These are phyloP conservation scores for Eudorina sp. DNA, from an alignment of 139 green algal species.

Conservation along the genomic window DNA sequence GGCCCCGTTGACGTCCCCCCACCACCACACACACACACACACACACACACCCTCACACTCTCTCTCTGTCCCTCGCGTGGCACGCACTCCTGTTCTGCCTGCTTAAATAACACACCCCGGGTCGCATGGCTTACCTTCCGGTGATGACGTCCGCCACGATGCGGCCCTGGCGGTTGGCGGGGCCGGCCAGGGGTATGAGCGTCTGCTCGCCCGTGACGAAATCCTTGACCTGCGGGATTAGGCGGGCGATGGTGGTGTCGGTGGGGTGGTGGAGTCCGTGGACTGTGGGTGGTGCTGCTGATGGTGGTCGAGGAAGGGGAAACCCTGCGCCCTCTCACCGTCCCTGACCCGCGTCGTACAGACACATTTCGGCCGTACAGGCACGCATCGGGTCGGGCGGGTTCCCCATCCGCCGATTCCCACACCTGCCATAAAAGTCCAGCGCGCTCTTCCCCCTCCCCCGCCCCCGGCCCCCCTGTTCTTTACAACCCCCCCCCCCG, in stretches of 20 bases:
- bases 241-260: no score
- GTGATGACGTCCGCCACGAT: slow-evolving; percentile 70
- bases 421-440: no score
- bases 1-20: no score
- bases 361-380: background rate
- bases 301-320: background rate
- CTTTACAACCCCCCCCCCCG: background rate
- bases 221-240: slow-evolving; percentile 53
- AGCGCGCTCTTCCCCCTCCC: background rate
- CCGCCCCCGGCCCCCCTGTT: background rate
- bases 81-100: no score
- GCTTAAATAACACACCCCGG: no score
- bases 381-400: no score
- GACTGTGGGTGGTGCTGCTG: no score
- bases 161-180: slow-evolving; percentile 69
- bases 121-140: slow-evolving; percentile 43
- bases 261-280: no score
- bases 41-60: no score
- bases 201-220: slow-evolving; percentile 62
- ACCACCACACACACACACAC: no score
- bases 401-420: no score
- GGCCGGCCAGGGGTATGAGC: slow-evolving; percentile 66
- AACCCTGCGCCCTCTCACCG: background rate
- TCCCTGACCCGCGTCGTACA: background rate
- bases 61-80: no score